These are phyloP conservation scores for Neofusicoccum parvum DNA, from an alignment of 2,329 filamentous ascomycete genomes.

Conservation along the genomic window DNA sequence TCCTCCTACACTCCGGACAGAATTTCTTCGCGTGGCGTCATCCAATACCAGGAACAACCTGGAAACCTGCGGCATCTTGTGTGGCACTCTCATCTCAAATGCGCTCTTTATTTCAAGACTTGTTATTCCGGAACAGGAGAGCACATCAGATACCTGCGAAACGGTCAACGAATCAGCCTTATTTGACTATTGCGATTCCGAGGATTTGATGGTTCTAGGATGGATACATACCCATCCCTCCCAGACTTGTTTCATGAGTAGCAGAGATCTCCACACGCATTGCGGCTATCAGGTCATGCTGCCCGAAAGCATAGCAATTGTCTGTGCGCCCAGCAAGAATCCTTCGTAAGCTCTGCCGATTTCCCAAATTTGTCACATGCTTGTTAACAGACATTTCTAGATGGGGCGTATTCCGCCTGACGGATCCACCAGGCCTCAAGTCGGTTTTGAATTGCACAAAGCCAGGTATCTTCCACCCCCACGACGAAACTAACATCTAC, in stretches of 20 bases:
- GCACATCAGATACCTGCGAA: constrained; percentile 92
- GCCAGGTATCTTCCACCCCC: constrained; percentile 81
- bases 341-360: constrained; percentile 64
- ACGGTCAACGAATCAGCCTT: constrained; percentile 83
- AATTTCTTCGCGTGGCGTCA: constrained; percentile 73
- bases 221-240: constrained; percentile 99
- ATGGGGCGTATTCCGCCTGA: constrained; percentile 90
- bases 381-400: constrained; percentile 46
- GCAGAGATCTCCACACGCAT: constrained; percentile 89
- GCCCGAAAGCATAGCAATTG: constrained; percentile 93
- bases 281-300: constrained; percentile 95
- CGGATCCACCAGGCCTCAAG: constrained; percentile 86
- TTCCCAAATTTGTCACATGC: background rate
- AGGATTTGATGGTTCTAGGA: constrained; percentile 83
- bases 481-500: constrained; percentile 71
- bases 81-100: constrained; percentile 87
- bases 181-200: constrained; percentile 84
- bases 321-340: constrained; percentile 82
- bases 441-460: constrained; percentile 80
- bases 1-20: constrained; percentile 70
- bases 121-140: constrained; percentile 86
- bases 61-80: constrained; percentile 94
- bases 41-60: constrained; percentile 79
- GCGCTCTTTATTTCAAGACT: constrained; percentile 88
- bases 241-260: constrained; percentile 98